Conservation (phyloP, 2,329 filamentous ascomycete species). For the Zymoseptoria pseudotritici region DNA sequence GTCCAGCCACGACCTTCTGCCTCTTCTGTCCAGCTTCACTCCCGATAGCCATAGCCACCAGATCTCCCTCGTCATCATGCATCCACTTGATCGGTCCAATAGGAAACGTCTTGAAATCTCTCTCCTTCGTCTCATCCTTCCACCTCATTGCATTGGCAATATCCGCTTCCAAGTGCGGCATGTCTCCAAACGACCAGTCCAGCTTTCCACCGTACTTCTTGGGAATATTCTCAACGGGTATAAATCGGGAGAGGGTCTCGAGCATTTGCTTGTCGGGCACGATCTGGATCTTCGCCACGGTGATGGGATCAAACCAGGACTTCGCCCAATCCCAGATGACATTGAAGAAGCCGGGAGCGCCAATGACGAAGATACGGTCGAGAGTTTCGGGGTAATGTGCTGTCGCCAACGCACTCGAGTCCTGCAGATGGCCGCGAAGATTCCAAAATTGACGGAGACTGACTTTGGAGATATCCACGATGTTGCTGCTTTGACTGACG, state of each 20-base stretch:
- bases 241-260: constrained; percentile 69
- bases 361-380: constrained; percentile 80
- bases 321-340: constrained; percentile 95
- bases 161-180: constrained; percentile 60
- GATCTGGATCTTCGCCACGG: constrained; percentile 94
- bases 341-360: constrained; percentile 82
- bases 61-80: constrained; percentile 35
- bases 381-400: constrained; percentile 93
- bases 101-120: constrained; percentile 36
- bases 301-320: constrained; percentile 84
- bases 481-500: constrained; percentile 87
- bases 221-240: constrained; percentile 75
- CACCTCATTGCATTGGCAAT: constrained; percentile 39
- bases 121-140: constrained; percentile 25
- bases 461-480: constrained; percentile 84
- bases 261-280: constrained; percentile 65
- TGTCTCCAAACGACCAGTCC: constrained; percentile 71
- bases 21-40: constrained; percentile 36
- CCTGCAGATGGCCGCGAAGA: constrained; percentile 87
- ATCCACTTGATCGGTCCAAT: constrained; percentile 42
- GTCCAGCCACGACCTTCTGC: constrained; percentile 33
- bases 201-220: constrained; percentile 83
- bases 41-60: constrained; percentile 41
- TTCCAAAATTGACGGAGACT: constrained; percentile 95
- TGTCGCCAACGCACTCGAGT: constrained; percentile 78